Conservation (phyloP, 176 grass and related monocot genomes). For the Eleusine coracana region DNA sequence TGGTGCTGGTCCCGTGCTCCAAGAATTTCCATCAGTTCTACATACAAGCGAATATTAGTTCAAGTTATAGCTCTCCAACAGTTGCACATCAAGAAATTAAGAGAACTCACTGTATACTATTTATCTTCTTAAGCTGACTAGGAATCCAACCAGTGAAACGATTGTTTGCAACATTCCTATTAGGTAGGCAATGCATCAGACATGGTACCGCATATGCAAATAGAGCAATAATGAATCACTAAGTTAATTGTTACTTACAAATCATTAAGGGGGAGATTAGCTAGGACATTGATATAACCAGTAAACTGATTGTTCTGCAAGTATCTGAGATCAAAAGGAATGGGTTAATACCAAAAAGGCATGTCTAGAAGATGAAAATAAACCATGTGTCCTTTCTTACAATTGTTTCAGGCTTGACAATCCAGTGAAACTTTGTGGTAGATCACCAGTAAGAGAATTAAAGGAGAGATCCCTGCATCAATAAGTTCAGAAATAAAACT, state of each 20-base stretch:
- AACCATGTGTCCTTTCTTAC: conserved; percentile 53
- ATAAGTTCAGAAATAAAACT: conserved; percentile 29
- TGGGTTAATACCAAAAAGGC: conserved; percentile 18
- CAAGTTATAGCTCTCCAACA: conserved; percentile 31
- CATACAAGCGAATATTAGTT: conserved; percentile 33
- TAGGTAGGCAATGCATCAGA: conserved; percentile 44
- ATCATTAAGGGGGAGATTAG: conserved; percentile 74
- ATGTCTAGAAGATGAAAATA: conserved; percentile 26
- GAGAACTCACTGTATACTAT: conserved; percentile 85
- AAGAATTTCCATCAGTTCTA: conserved; percentile 92
- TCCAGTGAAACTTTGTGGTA: conserved; percentile 73
- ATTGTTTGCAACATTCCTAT: conserved; percentile 89
- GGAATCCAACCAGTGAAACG: conserved; percentile 97
- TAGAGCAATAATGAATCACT: conserved; percentile 26
- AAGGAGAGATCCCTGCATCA: conserved; percentile 83
- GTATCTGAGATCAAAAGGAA: conserved; percentile 58
- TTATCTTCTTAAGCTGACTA: conserved; percentile 86
- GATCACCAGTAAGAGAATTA: conserved; percentile 73
- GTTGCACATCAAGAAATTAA: conserved; percentile 17
- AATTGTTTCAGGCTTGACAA: conserved; percentile 77
- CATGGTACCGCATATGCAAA: conserved; percentile 30
- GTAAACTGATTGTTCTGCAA: conserved; percentile 96
- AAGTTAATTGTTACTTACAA: conserved; percentile 65
- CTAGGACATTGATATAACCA: conserved; percentile 79
- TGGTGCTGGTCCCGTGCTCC: conserved; percentile 83